Conservation (phyloP, 805 yeast genomes). For the Kregervanrija pseudodelftensis region DNA sequence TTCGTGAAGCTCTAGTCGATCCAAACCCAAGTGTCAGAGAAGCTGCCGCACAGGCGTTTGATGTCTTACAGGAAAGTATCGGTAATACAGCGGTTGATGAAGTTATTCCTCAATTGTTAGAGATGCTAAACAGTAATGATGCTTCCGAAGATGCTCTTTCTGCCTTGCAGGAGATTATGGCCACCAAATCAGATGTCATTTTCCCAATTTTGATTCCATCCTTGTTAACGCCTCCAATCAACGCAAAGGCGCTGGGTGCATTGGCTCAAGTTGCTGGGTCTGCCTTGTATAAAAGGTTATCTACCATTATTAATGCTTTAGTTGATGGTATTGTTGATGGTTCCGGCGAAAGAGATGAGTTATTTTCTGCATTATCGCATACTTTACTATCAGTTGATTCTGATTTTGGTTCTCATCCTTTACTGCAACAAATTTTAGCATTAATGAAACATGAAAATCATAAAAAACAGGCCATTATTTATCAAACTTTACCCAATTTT, state of each 20-base stretch:
- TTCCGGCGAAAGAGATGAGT: constrained; percentile 29
- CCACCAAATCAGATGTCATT: constrained; percentile 79
- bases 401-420: constrained; percentile 75
- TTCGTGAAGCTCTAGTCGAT: constrained; percentile 76
- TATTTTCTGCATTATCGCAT: constrained; percentile 53
- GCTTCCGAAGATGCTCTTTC: constrained; percentile 69
- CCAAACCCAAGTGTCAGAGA: constrained; percentile 67
- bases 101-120: constrained; percentile 75
- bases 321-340: constrained; percentile 48
- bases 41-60: constrained; percentile 89
- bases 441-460: constrained; percentile 72
- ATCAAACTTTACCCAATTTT: constrained; percentile 62
- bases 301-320: constrained; percentile 66
- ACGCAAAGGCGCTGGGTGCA: constrained; percentile 82
- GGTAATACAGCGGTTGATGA: constrained; percentile 87
- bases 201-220: constrained; percentile 92
- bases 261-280: constrained; percentile 87
- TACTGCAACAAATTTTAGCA: constrained; percentile 72
- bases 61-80: constrained; percentile 70
- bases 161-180: constrained; percentile 89
- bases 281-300: constrained; percentile 66
- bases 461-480: constrained; percentile 53
- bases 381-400: constrained; percentile 68
- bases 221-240: constrained; percentile 72
- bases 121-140: constrained; percentile 43